Evolutionary conservation across 257 asterid genomes (phyloP), one percentile per base, ranked within the genome.

Genomic region (Solanum dulcamara): DNA sequence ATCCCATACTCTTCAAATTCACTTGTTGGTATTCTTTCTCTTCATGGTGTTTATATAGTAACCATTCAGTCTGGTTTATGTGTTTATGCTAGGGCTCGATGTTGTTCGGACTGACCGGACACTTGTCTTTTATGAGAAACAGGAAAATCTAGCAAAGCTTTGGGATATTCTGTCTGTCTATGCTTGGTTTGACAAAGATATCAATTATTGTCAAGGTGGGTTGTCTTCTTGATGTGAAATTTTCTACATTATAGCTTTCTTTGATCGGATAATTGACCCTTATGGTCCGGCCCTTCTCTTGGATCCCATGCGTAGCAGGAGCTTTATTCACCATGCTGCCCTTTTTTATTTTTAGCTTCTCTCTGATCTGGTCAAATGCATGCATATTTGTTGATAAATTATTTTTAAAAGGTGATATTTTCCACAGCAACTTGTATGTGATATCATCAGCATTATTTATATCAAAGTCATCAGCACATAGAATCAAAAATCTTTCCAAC

Each of bases 171-270:
- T 96, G 55, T 88, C 98, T 62, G 96, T 96, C 70, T 96, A 96
- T 85, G 84, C 98, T 38, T 96, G 99, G 99, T 91, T 91, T 70
- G 99, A 95, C 88, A 79, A 85, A 83, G 99, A 96, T 84, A 93
- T 96, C 84, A 98, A 98, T 81, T 96, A 96, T 81, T 90, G 98
- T 92, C 98, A 96, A 95, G 99, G 99, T 92, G 81, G 83, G 93
- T 88, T 44, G 59, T 30, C 30, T 68, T 86, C 70, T 40, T n/a
- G 32, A 81, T 64, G 26, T 59, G 44, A 22, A 70, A 50, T 86
- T 14, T 50, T 68, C 17, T 11, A 53, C 46, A 24, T 59, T 81
- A 81, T 42, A 30, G 59, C 83, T 46, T 42, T 44, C 51, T 26
- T 33, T 85, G 46, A 15, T 71, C 67, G n/a, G 20, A 88, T 82